These are phyloP conservation scores for Hypomyces rosellus DNA, from an alignment of 2,329 filamentous ascomycete genomes.

Conservation along the genomic window DNA sequence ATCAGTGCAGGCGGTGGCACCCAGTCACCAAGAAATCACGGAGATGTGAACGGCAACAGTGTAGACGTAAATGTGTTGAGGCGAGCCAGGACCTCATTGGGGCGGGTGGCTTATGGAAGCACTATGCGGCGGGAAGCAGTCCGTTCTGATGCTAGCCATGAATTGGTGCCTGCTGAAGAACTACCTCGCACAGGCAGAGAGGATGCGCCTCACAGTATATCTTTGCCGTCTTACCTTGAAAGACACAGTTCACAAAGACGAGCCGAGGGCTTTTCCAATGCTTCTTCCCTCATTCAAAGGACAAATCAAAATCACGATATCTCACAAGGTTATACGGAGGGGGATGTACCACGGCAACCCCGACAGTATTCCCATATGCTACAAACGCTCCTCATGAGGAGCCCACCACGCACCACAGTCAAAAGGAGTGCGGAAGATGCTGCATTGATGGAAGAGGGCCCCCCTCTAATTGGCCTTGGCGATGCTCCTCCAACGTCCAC, in stretches of 20 bases:
- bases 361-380: conserved; percentile 1
- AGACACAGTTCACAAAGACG: too few species aligned
- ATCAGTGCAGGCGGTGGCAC: background rate
- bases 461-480: background rate
- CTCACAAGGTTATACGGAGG: background rate
- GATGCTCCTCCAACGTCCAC: background rate
- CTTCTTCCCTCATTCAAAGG: too few species aligned
- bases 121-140: too few species aligned
- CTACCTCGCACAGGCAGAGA: too few species aligned
- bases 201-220: too few species aligned
- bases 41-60: background rate
- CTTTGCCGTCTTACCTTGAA: too few species aligned
- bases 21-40: background rate
- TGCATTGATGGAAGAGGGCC: too few species aligned
- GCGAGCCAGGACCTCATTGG: background rate
- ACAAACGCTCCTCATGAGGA: conserved; percentile 7
- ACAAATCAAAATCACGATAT: background rate
- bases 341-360: background rate
- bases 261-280: too few species aligned
- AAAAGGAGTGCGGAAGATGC: too few species aligned
- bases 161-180: too few species aligned
- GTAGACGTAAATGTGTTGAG: background rate
- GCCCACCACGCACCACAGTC: background rate
- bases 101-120: background rate
- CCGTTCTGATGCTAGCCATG: too few species aligned